Conservation (phyloP, 306 rosid genomes). For the Ormosia emarginata region DNA sequence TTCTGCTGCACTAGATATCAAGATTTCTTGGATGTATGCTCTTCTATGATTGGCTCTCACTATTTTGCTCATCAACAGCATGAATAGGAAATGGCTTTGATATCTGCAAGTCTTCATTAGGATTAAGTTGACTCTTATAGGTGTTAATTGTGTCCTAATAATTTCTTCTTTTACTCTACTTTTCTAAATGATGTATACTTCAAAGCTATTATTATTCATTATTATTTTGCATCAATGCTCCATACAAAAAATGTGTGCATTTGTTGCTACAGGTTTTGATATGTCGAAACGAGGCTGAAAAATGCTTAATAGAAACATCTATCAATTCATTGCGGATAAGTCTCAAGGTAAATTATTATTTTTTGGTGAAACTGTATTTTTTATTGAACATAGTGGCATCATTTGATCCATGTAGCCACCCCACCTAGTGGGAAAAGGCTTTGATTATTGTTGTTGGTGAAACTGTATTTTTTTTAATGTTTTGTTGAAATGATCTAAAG, state of each 20-base stretch:
- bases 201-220: not conserved
- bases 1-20: not conserved
- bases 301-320: conserved; percentile 93
- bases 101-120: conserved; percentile 1
- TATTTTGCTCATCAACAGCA: not conserved
- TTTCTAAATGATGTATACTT: conserved; percentile 6
- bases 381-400: too few species aligned
- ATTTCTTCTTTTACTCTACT: not conserved
- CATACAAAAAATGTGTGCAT: not conserved
- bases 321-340: conserved; percentile 92
- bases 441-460: too few species aligned
- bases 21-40: not conserved
- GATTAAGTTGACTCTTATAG: not conserved
- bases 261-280: conserved; percentile 72
- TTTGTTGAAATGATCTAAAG: conserved; percentile 16
- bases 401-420: too few species aligned
- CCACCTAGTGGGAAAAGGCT: too few species aligned
- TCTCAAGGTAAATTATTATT: conserved; percentile 60
- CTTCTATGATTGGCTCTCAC: not conserved
- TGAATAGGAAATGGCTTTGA: not conserved
- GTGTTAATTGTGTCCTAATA: not conserved
- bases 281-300: conserved; percentile 94
- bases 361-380: not conserved
- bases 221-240: not conserved
- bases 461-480: not conserved